Base-by-base conservation (phyloP, 441 rosid genomes). In the Jatropha podagrica region DNA sequence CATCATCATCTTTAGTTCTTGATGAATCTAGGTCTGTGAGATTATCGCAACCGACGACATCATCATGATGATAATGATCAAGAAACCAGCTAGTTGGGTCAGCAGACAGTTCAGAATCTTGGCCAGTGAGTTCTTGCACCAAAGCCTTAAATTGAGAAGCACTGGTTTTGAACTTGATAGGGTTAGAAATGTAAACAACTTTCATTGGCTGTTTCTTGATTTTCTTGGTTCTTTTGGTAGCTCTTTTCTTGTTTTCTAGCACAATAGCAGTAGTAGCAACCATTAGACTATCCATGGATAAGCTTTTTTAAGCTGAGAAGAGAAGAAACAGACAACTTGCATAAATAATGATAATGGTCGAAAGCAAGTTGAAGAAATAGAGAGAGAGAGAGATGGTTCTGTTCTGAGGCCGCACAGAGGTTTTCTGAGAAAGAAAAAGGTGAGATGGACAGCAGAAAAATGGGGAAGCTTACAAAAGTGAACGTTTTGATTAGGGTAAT, bases 181-280 rank as follows among this genome's bases (percentile, higher is more conserved):
- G 93, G 81, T 85, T 89, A 32, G 94, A 81, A 74, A 88, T 90
- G 88, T 90, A 85, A 15, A 90, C 92, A 46, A 90, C 88, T 77
- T 85, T 90, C 87, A 88, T 71, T 2, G 84, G 82, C 46, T 80
- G 72, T 48, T 71, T 79, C 62, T 76, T 79, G 77, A 9, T 79
- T 77, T 79, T 4, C 18, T 14, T 13, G 69, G 68, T 1, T 20
- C 76, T 83, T 27, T 65, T 77, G 75, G 74, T 69, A 11, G 79
- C 18, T 67, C 71, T 81, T 61, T 74, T 78, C 3, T 32, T 32
- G 32, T 18, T 49, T 55, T 62, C 68, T 61, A 27, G 72, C 18
- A 52, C 27, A 61, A 6, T 72, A 11, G 18, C 13, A 49, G 14
- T 1, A 44, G 32, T 46, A 42, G 55, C 71, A 20, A 73, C 83